Base-by-base conservation (phyloP, 257 asterid genomes). In the Scutellaria minor region DNA sequence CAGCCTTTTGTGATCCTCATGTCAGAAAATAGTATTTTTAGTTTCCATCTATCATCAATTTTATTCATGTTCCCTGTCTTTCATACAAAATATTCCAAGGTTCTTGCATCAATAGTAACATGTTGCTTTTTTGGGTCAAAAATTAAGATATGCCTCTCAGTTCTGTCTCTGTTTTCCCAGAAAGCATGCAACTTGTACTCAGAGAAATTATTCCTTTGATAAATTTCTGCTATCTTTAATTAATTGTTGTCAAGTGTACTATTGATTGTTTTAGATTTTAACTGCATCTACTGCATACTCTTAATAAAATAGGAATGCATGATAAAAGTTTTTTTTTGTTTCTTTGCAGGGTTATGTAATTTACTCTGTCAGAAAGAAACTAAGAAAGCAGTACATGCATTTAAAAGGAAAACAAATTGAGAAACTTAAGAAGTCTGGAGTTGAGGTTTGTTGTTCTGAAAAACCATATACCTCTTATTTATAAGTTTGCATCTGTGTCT, bases 391-490 rank as follows among this genome's bases (percentile, higher is more conserved):
- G 75, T 94, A 82, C 77, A 76, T 76, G 83, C 96, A 94, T 77
- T 85, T 94, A 12, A 84, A 89, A 76, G 99, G 98, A 73, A 90
- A 87, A 66, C 96, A 94, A 73, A 89, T 94, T 61, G 99, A 89
- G 91, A 94, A 91, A 84, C 79, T 91, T 76, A 91, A 94, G 86
- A 94, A 91, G 82, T 94, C 98, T 6, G 99, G 99, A 66, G 89
- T 87, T 66, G 92, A 85, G 96, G 99, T 94, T 65, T 75, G 78
- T 64, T 31, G 35, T 44, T 48, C 62, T 74, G 35, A 48, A 15
- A 0, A 37, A 72, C 66, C 15, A 48, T n/a, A 13, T 46, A 50
- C 55, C 42, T 72, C 68, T 35, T 31, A 10, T 52, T 78, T 44
- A 57, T 27, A 20, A 50, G 64, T 53, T 14, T 15, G 14, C 61